Evolutionary conservation across 2,329 filamentous ascomycete genomes (phyloP).

Genomic region (Talaromyces atroroseus): DNA sequence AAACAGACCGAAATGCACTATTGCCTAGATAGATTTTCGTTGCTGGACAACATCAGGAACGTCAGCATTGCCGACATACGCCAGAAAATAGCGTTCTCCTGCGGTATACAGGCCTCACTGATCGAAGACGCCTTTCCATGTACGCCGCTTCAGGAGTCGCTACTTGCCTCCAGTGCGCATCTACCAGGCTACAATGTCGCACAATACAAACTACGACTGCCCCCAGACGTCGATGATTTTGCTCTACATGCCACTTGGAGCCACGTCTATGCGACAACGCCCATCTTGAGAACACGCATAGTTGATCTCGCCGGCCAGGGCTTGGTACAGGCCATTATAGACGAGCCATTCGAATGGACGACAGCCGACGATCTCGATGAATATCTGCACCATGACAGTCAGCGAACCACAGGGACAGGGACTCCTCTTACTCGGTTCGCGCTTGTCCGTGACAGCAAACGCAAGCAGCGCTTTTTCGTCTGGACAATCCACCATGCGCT

Average conservation of each 20-base stretch:
- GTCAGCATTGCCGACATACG: no score
- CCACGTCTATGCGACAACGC: background rate
- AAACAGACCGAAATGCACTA: no score
- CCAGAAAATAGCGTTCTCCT: no score
- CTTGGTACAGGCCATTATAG: conserved; percentile 30
- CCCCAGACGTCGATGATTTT: conserved; percentile 20
- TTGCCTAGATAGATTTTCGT: no score
- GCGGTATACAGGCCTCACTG: no score
- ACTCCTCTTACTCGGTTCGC: conserved; percentile 30
- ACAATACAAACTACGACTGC: background rate
- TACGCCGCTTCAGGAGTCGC: conserved; percentile 37
- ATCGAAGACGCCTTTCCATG: conserved; percentile 39
- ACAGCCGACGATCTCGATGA: background rate
- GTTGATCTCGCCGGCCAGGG: conserved; percentile 30
- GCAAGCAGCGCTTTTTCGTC: conserved; percentile 19
- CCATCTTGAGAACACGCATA: conserved; percentile 17
- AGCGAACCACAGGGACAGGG: conserved; percentile 29
- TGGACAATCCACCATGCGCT: conserved; percentile 58
- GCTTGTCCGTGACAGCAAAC: conserved; percentile 19
- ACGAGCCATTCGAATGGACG: background rate
- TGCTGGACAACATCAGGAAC: no score
- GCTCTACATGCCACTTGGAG: conserved; percentile 27
- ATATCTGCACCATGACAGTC: conserved; percentile 24
- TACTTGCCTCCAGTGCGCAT: conserved; percentile 42
- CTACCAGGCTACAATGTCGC: conserved; percentile 39